Evolutionary conservation across 352 stramenopile species (phyloP), one percentile per base, ranked within the genome.

Genomic region (Phytophthora capsici): DNA sequence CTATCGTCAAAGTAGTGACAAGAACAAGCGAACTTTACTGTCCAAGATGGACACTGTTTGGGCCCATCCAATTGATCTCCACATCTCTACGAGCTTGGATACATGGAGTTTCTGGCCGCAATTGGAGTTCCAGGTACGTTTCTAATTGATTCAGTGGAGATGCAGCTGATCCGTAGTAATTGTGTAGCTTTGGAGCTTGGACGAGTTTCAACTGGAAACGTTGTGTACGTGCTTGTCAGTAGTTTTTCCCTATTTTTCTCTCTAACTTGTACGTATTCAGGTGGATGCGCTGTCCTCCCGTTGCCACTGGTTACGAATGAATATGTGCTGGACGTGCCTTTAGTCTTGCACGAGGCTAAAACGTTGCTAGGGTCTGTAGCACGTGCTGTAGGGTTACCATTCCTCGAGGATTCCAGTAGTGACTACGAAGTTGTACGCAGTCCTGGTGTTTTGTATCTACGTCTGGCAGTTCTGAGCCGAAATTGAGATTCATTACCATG

Each of bases 31-130:
- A 13, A 43, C 25, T 32, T 49, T 53, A 22, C 38, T 75, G 4
- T 49, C 66, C 9, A 71, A 58, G 40, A 71, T 89, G 41, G 71
- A 85, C 28, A 73, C 75, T 4, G 63, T 86, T 22, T 89, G 80
- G 80, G 63, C 69, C 25, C 77, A 89, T 38, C 80, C 77, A 26
- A 78, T 89, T 41, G 67, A 89, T 2, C 52, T 89, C 26, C 77
- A 89, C 40, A 25, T 89, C n/a, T 61, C 72, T 17, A 54, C 36
- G 0, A 65, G 37, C 4, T 14, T 47, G 13, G 30, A 52, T n/a
- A 16, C 51, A 3, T 69, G 80, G 32, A 57, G 28, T 22, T 60
- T 22, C 17, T 88, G 79, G 79, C 79, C 79, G 2, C 63, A 61
- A 19, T 37, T 89, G 4, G 77, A 80, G 34, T 78, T 86, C 17